Evolutionary conservation across 352 stramenopile genomes (phyloP), one percentile per base, ranked within the genome.

Genomic region (Phytophthora rubi): DNA sequence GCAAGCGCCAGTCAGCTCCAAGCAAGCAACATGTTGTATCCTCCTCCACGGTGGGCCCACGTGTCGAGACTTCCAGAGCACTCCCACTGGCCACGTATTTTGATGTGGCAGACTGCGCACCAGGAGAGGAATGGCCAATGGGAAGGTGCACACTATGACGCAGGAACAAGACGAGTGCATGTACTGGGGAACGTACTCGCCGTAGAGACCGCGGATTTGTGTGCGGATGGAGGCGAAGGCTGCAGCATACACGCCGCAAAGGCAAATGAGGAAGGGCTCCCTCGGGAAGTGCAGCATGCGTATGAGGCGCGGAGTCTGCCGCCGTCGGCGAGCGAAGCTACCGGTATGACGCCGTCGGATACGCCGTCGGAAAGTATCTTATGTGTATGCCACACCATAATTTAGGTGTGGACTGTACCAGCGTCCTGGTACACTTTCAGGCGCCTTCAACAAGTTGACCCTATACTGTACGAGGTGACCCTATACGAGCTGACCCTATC

Each of bases 191-290:
- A 89, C 87, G 33, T 81, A 92, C 71, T 75, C 64, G 60, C 88
- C 87, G 54, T 90, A 89, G 21, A 98, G 83, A 28, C 90, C 89
- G n/a, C 76, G 84, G 51, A 90, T 90, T 78, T 97, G 90, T 6
- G 73, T 49, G 48, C 83, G 90, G 59, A 96, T 94, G 3, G 90
- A 97, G 15, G 82, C 77, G 56, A 96, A 97, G 10, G 93, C 89
- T 33, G 48, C 53, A 13, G 62, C 65, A 52, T 92, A 91, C 47
- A 93, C 65, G 1, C 44, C 60, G 45, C 77, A 89, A 55, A 90
- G 52, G 7, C 65, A 69, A 32, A 75, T 76, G 16, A 90, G 65
- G 69, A 90, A 88, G 44, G 42, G 44, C 12, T 73, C 53, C 28
- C 79, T 71, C 7, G 70, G 75, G 68, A 88, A 88, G 32, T 23